Percentiles rank a stretch among this genome's conserved stretches.
Evolutionary conservation across 768 basidiomycete genomes (phyloP).

Genomic region (Rhizopogon sp.): DNA sequence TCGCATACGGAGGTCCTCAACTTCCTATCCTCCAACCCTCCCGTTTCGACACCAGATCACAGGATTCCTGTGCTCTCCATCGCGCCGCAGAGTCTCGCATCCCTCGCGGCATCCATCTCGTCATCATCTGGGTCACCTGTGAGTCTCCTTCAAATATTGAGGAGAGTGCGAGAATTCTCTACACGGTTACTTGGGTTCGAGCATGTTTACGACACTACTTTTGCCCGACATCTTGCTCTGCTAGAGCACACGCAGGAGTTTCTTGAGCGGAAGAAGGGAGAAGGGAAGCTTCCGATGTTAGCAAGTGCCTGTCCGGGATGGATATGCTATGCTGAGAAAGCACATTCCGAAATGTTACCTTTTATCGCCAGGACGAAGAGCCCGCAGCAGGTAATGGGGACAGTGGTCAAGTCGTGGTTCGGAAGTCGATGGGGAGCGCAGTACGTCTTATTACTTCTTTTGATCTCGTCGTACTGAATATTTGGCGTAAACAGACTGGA

Average conservation of each 20-base stretch:
- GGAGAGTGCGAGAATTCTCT: slow-evolving; percentile 69
- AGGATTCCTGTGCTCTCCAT: slow-evolving; percentile 77
- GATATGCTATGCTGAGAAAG: slow-evolving; percentile 99
- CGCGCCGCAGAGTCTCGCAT: slow-evolving; percentile 83
- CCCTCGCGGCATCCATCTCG: slow-evolving; percentile 61
- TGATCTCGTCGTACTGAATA: slow-evolving; percentile 2
- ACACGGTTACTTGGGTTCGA: slow-evolving; percentile 63
- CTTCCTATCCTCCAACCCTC: slow-evolving; percentile 60
- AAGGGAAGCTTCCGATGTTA: slow-evolving; percentile 73
- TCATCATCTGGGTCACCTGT: slow-evolving; percentile 38
- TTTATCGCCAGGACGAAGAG: slow-evolving; percentile 87
- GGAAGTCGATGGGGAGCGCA: slow-evolving; percentile 56
- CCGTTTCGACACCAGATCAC: slow-evolving; percentile 32
- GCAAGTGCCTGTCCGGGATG: slow-evolving; percentile 97
- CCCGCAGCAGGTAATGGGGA: slow-evolving; percentile 93
- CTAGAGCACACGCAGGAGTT: slow-evolving; percentile 82
- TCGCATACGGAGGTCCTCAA: slow-evolving; percentile 89
- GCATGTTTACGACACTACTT: slow-evolving; percentile 93
- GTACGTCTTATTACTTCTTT: slow-evolving; percentile 40
- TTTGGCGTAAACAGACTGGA: slow-evolving; percentile 51
- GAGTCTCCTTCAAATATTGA: slow-evolving; percentile 57
- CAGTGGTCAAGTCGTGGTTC: slow-evolving; percentile 88
- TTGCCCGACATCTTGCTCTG: slow-evolving; percentile 83
- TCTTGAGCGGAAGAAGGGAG: slow-evolving; percentile 53
- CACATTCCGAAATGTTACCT: slow-evolving; percentile 89